These are phyloP conservation scores for Heterobasidion occidentale DNA, from an alignment of 1,284 basidiomycete genomes.

Conservation along the genomic window DNA sequence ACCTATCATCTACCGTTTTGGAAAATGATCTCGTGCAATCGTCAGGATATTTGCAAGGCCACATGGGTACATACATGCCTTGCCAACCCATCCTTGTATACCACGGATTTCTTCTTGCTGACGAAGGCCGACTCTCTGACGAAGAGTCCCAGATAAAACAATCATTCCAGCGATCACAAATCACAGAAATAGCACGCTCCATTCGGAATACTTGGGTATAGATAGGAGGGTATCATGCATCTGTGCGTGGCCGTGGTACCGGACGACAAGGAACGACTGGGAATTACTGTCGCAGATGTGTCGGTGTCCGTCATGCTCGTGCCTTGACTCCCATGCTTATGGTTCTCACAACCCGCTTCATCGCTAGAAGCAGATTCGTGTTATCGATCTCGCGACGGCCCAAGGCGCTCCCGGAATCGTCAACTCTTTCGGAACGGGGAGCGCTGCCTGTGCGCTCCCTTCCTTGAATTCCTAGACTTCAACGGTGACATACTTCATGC, in stretches of 20 bases:
- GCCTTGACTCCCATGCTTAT: background rate
- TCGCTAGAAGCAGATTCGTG: background rate
- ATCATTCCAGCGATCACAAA: background rate
- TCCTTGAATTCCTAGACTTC: background rate
- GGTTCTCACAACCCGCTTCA: background rate
- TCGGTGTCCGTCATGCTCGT: background rate
- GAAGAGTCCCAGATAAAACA: background rate
- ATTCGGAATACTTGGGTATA: background rate
- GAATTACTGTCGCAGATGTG: background rate
- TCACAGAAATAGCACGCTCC: background rate
- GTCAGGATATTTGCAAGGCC: too few species aligned
- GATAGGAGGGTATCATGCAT: background rate
- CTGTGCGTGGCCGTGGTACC: background rate
- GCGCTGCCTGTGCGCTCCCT: background rate
- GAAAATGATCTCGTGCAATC: too few species aligned
- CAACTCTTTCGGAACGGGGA: background rate
- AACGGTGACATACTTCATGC: background rate
- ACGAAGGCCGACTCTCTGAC: background rate
- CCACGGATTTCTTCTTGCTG: too few species aligned
- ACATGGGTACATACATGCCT: too few species aligned
- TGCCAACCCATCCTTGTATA: too few species aligned
- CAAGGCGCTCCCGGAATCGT: background rate
- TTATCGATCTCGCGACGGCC: background rate
- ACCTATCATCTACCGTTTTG: too few species aligned
- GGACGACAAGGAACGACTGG: background rate